Evolutionary conservation across 106 monocot genomes (phyloP).

Genomic region (Platanthera guangdongensis): DNA sequence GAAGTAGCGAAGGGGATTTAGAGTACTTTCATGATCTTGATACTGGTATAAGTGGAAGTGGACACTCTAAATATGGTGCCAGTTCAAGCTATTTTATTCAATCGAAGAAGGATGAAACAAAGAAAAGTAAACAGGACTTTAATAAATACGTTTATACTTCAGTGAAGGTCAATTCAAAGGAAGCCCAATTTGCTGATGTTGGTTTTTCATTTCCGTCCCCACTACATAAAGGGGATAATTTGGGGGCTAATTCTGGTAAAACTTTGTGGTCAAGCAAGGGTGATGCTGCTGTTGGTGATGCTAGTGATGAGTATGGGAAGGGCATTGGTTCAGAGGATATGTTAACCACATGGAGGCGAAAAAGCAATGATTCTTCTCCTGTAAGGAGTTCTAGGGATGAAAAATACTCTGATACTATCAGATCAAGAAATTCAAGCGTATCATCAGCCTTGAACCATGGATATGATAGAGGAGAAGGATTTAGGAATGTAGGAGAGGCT

Average conservation of each 20-base stretch:
- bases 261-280: constrained; percentile 36
- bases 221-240: constrained; percentile 23
- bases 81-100: constrained; percentile 19
- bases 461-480: constrained; percentile 41
- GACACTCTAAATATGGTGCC: constrained; percentile 29
- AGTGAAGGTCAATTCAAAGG: constrained; percentile 24
- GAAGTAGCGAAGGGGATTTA: constrained; percentile 77
- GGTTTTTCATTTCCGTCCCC: constrained; percentile 88
- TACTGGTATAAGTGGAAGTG: constrained; percentile 29
- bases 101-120: constrained; percentile 33
- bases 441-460: constrained; percentile 55
- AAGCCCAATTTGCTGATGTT: constrained; percentile 33
- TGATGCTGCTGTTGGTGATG: constrained; percentile 20
- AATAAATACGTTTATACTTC: constrained; percentile 30
- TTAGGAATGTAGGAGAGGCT: constrained; percentile 30
- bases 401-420: constrained; percentile 31
- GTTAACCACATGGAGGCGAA: constrained; percentile 59
- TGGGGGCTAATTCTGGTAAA: constrained; percentile 34
- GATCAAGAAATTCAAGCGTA: constrained; percentile 64
- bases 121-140: constrained; percentile 27
- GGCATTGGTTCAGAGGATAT: constrained; percentile 42
- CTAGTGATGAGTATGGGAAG: constrained; percentile 30
- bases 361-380: constrained; percentile 56
- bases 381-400: constrained; percentile 44
- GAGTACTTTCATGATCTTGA: constrained; percentile 65